These are phyloP conservation scores for Trichothecium sympodiale DNA, from an alignment of 2,329 filamentous ascomycete species.

Conservation along the genomic window DNA sequence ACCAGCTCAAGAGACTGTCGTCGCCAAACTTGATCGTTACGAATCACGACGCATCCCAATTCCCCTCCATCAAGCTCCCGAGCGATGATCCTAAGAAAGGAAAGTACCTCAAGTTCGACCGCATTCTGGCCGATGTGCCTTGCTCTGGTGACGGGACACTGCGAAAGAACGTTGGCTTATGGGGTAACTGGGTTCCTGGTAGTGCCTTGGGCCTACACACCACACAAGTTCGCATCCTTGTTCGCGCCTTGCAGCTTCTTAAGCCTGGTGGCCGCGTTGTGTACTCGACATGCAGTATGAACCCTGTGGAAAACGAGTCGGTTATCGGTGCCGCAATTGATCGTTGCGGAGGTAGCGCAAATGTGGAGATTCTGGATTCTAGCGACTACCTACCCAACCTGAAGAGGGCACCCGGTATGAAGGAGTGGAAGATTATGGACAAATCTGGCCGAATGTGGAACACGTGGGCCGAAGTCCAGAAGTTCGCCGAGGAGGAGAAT, in stretches of 20 bases:
- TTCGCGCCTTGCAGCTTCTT: conserved; percentile 87
- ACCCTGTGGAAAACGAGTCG: conserved; percentile 93
- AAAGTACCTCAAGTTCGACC: conserved; percentile 88
- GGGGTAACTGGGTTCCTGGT: conserved; percentile 87
- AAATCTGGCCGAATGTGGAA: conserved; percentile 70
- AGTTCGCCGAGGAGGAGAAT: conserved; percentile 50
- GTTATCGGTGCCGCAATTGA: conserved; percentile 82
- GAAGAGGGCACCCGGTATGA: conserved; percentile 66
- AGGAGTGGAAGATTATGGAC: conserved; percentile 84
- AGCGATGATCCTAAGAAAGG: conserved; percentile 43
- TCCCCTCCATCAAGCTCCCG: conserved; percentile 81
- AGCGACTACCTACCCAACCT: conserved; percentile 65
- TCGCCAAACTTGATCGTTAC: conserved; percentile 95
- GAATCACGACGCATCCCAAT: conserved; percentile 94
- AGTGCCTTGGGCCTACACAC: conserved; percentile 79
- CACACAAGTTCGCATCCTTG: conserved; percentile 81
- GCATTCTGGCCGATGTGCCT: conserved; percentile 90
- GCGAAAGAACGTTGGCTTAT: conserved; percentile 86
- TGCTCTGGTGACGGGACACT: conserved; percentile 93
- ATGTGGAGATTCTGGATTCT: conserved; percentile 78
- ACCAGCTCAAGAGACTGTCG: conserved; percentile 93
- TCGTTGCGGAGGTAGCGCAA: conserved; percentile 71
- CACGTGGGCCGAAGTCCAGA: conserved; percentile 71
- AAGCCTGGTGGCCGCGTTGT: conserved; percentile 91
- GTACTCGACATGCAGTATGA: conserved; percentile 98